Base-by-base conservation (phyloP, 2,329 filamentous ascomycete species). In the Leptographium lundbergii region DNA sequence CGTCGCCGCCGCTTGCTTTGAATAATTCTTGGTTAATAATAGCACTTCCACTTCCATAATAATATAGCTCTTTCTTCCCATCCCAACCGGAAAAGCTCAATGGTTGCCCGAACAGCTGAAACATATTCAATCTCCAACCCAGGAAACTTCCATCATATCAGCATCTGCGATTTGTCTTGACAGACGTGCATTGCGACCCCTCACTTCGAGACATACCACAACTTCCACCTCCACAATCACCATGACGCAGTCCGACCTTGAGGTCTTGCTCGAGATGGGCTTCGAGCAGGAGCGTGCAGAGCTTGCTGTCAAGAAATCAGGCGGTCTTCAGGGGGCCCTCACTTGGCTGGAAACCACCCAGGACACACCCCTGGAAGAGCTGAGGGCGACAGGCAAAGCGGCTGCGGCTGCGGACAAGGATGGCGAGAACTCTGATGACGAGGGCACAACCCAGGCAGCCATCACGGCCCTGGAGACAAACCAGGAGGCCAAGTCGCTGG, bases 271-370 rank as follows among this genome's bases (percentile, higher is more conserved):
- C 63, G 84, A 87, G 57, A 87, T 88, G 83, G 85, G 85, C 72
- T 99, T 99, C 69, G 89, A 95, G 64, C 82, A 84, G 67, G 83
- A 89, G 67, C 85, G 89, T 64, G 86, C 90, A 54, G 82, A 91
- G 70, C 74, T 97, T 53, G 94, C 94, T 42, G 78, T 96, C 64
- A 89, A 92, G 74, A 89, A 88, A 68, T 82, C 85, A 14, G 90
- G 91, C 62, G 88, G 88, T 60, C 74, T 96, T 54, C 87, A 94
- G 70, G 87, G 86, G 65, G 94, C 94, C 57, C 81, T 99, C 60
- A 89, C 96, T 74, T 99, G 94, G 94, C 81, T 99, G 1, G 91
- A 95, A 70, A 82, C 88, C 66, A 95, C 95, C 69, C 86, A 95
- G 70, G 90, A 96, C 71, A 95, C 88, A 66, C 79, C 88, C 1